Percentiles rank a stretch among this genome's conserved stretches.
These are phyloP conservation scores for Theobroma grandiflorum DNA, from an alignment of 441 rosid species.

Conservation along the genomic window DNA sequence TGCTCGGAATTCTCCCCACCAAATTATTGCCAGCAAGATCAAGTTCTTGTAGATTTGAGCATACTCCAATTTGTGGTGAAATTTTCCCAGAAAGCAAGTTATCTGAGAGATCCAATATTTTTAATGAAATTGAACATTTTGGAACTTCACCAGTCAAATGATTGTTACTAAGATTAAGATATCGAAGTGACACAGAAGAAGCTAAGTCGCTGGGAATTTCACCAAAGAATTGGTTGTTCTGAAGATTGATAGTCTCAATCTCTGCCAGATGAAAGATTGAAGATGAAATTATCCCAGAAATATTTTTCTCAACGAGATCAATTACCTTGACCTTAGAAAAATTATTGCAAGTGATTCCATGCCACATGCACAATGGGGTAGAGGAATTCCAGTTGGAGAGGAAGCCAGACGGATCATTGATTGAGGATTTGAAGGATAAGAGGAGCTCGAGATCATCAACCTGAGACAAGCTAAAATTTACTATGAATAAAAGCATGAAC, in stretches of 20 bases:
- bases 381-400: too few relatives aligned
- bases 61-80: constrained; percentile 54
- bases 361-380: too few relatives aligned
- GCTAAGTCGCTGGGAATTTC: constrained; percentile 53
- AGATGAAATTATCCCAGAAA: constrained; percentile 50
- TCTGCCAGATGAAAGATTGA: constrained; percentile 56
- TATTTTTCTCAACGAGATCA: too few relatives aligned
- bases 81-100: constrained; percentile 72
- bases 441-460: too few relatives aligned
- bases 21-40: constrained; percentile 16
- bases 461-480: too few relatives aligned
- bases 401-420: too few relatives aligned
- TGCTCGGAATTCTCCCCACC: constrained; percentile 57
- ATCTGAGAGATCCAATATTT: constrained; percentile 71
- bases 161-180: constrained; percentile 79
- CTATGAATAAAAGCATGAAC: too few relatives aligned
- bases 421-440: too few relatives aligned
- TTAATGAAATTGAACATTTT: constrained; percentile 44
- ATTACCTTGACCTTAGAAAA: too few relatives aligned
- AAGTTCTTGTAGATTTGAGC: constrained; percentile 45
- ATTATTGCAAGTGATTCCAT: too few relatives aligned
- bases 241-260: constrained; percentile 59
- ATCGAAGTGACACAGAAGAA: constrained; percentile 54
- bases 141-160: constrained; percentile 66
- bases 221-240: constrained; percentile 65